Percentiles rank a stretch among this genome's conserved stretches.
These are phyloP conservation scores for Rhodotorula mucilaginosa DNA, from an alignment of 1,284 basidiomycete species.

Conservation along the genomic window DNA sequence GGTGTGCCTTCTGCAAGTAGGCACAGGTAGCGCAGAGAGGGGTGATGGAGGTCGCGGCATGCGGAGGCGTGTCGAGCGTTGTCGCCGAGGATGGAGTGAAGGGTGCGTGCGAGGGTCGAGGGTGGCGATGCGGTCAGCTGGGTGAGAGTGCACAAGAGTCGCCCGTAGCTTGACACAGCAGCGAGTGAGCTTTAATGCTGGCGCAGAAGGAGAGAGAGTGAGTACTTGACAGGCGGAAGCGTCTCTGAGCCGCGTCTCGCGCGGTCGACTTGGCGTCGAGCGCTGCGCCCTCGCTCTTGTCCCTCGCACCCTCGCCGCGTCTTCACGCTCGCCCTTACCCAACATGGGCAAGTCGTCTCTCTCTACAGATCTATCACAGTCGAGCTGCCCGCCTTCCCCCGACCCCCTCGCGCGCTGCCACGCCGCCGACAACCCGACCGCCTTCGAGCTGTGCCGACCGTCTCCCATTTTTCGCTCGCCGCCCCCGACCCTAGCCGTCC, in stretches of 20 bases:
- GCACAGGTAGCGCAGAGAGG: no score
- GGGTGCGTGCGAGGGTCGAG: no score
- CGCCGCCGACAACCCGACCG: not conserved
- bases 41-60: no score
- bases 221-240: not conserved
- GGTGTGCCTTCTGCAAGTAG: no score
- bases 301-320: constrained; percentile 20
- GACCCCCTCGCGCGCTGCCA: not conserved
- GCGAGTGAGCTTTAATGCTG: not conserved
- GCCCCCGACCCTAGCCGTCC: not conserved
- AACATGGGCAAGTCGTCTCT: constrained; percentile 11
- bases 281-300: constrained; percentile 3
- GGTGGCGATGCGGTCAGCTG: no score
- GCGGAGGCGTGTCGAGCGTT: no score
- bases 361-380: not conserved
- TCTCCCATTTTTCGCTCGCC: constrained; percentile 2
- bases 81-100: no score
- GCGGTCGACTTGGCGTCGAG: constrained; percentile 1
- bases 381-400: not conserved
- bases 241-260: not conserved
- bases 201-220: not conserved
- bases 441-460: constrained; percentile 2
- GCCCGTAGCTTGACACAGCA: no score
- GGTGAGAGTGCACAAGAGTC: no score
- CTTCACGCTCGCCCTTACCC: constrained; percentile 15